Conservation (phyloP, 108 stramenopile species). For the Ochromonas danica region DNA sequence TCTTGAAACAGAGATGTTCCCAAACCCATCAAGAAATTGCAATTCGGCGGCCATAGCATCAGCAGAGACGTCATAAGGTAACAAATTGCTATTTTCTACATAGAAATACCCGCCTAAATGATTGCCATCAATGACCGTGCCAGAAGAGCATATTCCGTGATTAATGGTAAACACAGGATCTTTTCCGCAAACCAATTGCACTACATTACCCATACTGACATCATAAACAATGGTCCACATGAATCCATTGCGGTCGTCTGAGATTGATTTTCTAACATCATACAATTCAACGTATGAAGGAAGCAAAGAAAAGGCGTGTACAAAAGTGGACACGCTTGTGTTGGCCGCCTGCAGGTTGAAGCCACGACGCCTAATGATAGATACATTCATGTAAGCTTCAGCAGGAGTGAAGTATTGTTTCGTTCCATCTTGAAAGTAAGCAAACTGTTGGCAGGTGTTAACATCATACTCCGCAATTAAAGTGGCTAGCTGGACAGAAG, state of each 20-base stretch:
- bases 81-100: slow-evolving; percentile 60
- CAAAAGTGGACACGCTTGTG: not conserved
- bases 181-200: slow-evolving; percentile 41
- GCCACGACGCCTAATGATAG: not conserved
- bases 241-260: slow-evolving; percentile 49
- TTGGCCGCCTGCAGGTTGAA: slow-evolving; percentile 22
- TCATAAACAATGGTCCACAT: slow-evolving; percentile 56
- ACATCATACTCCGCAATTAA: not conserved
- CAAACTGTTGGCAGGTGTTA: not conserved
- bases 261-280: not conserved
- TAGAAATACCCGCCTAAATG: slow-evolving; percentile 65
- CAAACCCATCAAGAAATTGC: slow-evolving; percentile 57
- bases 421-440: not conserved
- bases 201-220: slow-evolving; percentile 31
- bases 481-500: not conserved
- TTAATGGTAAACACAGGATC: slow-evolving; percentile 34
- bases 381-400: not conserved
- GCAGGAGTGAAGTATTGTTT: not conserved
- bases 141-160: not conserved
- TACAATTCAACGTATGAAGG: slow-evolving; percentile 20
- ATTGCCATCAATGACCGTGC: slow-evolving; percentile 73
- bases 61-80: slow-evolving; percentile 44
- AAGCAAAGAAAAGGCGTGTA: not conserved
- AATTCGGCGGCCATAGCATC: slow-evolving; percentile 57
- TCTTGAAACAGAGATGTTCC: slow-evolving; percentile 59